Percentiles rank a stretch among this genome's conserved stretches.
These are phyloP conservation scores for Cornus kousa DNA, from an alignment of 148 eudicot genomes.

Conservation along the genomic window DNA sequence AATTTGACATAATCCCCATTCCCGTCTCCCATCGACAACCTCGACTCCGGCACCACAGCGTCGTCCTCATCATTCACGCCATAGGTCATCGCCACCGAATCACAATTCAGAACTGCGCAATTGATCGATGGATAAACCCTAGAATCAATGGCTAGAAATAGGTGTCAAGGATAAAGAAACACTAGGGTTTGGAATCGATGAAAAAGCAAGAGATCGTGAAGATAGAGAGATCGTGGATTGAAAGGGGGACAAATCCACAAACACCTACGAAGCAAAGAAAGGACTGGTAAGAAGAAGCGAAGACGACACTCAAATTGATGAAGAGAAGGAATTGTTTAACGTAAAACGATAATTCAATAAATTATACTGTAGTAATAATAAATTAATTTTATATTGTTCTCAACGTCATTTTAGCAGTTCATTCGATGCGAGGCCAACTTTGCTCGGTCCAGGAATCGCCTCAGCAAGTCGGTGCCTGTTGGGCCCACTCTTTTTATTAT, in stretches of 20 bases:
- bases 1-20: slow-evolving; percentile 44
- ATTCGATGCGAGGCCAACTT: too few relatives aligned
- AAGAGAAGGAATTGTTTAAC: background rate
- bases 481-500: too few relatives aligned
- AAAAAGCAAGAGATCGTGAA: background rate
- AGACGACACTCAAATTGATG: too few relatives aligned
- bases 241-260: background rate
- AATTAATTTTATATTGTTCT: background rate
- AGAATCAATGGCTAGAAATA: background rate
- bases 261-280: too few relatives aligned
- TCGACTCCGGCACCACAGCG: slow-evolving; percentile 23
- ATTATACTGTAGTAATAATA: too few relatives aligned
- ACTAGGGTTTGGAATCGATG: background rate
- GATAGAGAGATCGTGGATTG: background rate
- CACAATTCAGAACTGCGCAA: background rate
- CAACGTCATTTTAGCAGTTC: background rate
- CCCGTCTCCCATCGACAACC: slow-evolving; percentile 23
- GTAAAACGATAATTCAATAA: background rate
- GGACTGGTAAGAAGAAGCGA: too few relatives aligned
- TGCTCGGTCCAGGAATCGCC: too few relatives aligned
- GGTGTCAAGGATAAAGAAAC: background rate
- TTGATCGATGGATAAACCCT: slow-evolving; percentile 16
- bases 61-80: slow-evolving; percentile 15
- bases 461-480: too few relatives aligned
- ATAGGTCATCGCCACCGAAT: slow-evolving; percentile 28